Percentiles rank a stretch among this genome's conserved stretches.
These are phyloP conservation scores for Luffa aegyptiaca DNA, from an alignment of 306 rosid genomes.

Conservation along the genomic window DNA sequence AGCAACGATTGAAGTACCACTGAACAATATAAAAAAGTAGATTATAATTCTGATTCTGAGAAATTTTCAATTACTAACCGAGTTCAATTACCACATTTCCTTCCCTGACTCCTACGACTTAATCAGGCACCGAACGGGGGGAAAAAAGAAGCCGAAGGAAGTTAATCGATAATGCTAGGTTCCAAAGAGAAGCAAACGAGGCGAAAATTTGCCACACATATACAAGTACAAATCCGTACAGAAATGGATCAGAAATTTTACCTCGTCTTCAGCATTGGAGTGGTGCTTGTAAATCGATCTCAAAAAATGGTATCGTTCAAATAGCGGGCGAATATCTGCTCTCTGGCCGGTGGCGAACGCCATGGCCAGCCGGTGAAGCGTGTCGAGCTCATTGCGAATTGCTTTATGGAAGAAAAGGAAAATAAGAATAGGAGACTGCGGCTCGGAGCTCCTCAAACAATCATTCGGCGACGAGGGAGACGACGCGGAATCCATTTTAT, in stretches of 20 bases:
- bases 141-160: background rate
- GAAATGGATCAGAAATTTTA: conserved; percentile 23
- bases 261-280: conserved; percentile 99
- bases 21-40: background rate
- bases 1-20: background rate
- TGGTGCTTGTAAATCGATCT: conserved; percentile 84
- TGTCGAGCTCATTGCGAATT: conserved; percentile 84
- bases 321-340: conserved; percentile 59
- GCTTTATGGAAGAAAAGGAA: conserved; percentile 85
- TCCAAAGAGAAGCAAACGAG: conserved; percentile 1
- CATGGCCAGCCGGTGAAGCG: conserved; percentile 68
- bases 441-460: conserved; percentile 34
- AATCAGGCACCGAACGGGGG: background rate
- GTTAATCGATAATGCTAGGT: background rate
- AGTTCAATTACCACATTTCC: background rate
- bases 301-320: conserved; percentile 68
- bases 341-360: conserved; percentile 74
- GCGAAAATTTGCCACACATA: background rate
- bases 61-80: background rate
- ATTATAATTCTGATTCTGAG: background rate
- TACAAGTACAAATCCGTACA: background rate
- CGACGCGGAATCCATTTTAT: conserved; percentile 55
- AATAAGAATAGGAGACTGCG: conserved; percentile 77
- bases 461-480: conserved; percentile 24
- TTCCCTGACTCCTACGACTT: background rate